Conservation (phyloP, 352 stramenopile species). For the Globisporangium nodosum region DNA sequence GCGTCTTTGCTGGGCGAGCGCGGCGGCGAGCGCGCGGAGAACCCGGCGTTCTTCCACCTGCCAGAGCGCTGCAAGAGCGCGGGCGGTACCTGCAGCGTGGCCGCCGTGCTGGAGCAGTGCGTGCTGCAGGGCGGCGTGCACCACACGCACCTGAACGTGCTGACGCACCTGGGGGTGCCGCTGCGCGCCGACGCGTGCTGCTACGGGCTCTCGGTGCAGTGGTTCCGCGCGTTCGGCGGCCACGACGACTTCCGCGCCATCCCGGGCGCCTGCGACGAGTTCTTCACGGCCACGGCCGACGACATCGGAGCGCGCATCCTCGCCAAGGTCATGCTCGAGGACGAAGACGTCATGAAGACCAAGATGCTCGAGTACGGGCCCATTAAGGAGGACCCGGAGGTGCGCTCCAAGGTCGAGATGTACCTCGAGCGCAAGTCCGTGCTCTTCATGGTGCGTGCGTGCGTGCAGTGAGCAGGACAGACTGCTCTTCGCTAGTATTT, state of each 20-base stretch:
- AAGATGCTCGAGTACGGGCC: constrained; percentile 82
- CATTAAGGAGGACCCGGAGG: constrained; percentile 79
- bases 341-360: constrained; percentile 61
- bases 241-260: constrained; percentile 73
- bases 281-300: constrained; percentile 74
- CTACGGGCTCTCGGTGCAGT: constrained; percentile 64
- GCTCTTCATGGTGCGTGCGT: constrained; percentile 68
- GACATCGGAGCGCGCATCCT: constrained; percentile 76
- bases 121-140: constrained; percentile 77
- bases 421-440: constrained; percentile 76
- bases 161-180: constrained; percentile 65
- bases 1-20: no score
- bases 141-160: constrained; percentile 77
- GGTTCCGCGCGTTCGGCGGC: constrained; percentile 63
- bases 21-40: constrained; percentile 13
- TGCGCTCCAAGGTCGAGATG: constrained; percentile 82
- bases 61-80: constrained; percentile 50
- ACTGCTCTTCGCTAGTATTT: no score
- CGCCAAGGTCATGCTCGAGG: constrained; percentile 69
- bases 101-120: constrained; percentile 61
- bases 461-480: no score
- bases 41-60: constrained; percentile 47
- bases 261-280: constrained; percentile 53
- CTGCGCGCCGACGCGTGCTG: constrained; percentile 58
- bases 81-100: constrained; percentile 46